Conservation (phyloP, 202 grass and related monocot species). For the Hordeum pubiflorum region DNA sequence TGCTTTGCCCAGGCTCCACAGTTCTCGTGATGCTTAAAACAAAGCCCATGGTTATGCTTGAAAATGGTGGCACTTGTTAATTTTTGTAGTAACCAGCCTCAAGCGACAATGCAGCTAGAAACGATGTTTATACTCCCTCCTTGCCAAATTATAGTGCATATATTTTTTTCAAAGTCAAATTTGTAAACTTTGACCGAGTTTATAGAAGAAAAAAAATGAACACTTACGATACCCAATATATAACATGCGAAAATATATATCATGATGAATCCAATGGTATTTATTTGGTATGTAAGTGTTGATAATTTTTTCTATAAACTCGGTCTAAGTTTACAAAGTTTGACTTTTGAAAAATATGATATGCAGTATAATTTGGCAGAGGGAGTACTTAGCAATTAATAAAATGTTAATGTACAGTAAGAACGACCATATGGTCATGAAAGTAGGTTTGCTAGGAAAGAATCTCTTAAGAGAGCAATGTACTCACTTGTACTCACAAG, state of each 20-base stretch:
- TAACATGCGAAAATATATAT: not conserved
- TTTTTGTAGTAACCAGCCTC: not conserved
- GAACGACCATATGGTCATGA: constrained; percentile 4
- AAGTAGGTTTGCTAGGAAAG: constrained; percentile 11
- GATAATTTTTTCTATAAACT: not conserved
- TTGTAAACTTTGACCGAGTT: not conserved
- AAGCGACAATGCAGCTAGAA: not conserved
- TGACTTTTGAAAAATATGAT: not conserved
- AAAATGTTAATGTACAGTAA: constrained; percentile 1
- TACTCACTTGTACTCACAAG: constrained; percentile 95
- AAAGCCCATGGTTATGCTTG: constrained; percentile 15
- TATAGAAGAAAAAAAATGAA: not conserved
- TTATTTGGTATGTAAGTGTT: not conserved
- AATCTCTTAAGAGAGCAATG: constrained; percentile 16
- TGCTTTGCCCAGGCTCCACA: not conserved
- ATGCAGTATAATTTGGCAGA: not conserved
- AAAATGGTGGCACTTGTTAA: not conserved
- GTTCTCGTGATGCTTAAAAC: constrained; percentile 14
- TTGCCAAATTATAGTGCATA: not conserved
- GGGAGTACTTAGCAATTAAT: not conserved
- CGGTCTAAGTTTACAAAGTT: not conserved
- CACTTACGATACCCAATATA: not conserved
- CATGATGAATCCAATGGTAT: not conserved
- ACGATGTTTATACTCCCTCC: not conserved
- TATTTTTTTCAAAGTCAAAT: not conserved